A percentile compares a stretch with the other conserved stretches of the same genome.
phyloP scores from a whole-genome alignment of 202 grass and related monocot genomes.

The Alloteropsis angusta region DNA sequence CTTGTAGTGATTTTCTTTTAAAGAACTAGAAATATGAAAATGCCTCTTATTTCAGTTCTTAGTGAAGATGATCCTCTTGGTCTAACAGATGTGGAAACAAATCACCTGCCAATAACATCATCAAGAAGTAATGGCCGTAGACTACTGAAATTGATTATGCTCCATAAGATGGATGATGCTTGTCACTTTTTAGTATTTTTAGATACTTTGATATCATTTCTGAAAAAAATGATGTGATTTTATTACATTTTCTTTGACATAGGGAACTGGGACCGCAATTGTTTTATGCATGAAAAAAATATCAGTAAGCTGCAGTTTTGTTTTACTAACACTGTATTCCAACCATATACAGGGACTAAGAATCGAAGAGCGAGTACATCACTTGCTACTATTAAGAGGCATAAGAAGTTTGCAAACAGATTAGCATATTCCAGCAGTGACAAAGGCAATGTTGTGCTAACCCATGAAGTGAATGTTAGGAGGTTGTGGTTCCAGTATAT shows the following conservation, averaged over 20 bases:
- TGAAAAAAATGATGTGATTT: not conserved
- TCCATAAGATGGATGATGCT: not conserved
- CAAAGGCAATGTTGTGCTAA: constrained; percentile 26
- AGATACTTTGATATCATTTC: not conserved
- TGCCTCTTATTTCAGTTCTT: constrained; percentile 20
- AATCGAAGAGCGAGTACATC: constrained; percentile 18
- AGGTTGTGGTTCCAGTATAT: constrained; percentile 37
- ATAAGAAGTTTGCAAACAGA: constrained; percentile 20
- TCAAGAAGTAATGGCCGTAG: constrained; percentile 25
- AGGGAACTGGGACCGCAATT: not conserved
- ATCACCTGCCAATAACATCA: constrained; percentile 13
- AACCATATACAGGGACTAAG: constrained; percentile 34
- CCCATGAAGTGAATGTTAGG: constrained; percentile 27
- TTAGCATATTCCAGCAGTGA: constrained; percentile 11
- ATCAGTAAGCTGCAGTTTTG: constrained; percentile 6
- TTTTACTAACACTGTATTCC: constrained; percentile 26
- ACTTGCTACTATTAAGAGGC: constrained; percentile 18
- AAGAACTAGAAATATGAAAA: constrained; percentile 32
- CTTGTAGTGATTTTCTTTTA: not conserved
- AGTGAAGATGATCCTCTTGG: constrained; percentile 24
- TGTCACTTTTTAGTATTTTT: not conserved
- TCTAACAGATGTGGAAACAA: constrained; percentile 16
- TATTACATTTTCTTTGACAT: not conserved
- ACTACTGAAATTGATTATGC: constrained; percentile 1
- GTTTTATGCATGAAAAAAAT: not conserved